Evolutionary conservation across 2,329 filamentous ascomycete species (phyloP), one percentile per base, ranked within the genome.

Genomic region (Lasiodiplodia sp.): DNA sequence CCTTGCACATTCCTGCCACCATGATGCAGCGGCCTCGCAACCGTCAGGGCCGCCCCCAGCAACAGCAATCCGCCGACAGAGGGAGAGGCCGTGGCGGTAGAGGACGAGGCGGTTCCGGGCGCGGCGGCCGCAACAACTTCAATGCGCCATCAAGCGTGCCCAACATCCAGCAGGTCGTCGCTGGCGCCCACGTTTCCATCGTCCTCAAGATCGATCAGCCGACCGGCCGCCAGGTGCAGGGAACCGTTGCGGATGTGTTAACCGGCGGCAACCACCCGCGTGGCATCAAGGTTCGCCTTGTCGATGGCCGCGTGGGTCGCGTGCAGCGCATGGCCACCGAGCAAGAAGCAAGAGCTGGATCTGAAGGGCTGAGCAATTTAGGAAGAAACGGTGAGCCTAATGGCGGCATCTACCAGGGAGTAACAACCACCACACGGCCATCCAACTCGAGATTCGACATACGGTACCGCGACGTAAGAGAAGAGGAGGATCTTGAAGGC

Each of bases 251-350:
- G 65, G 87, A 93, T 56, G 78, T 94, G 0, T 83, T 95, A 58
- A 94, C 92, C 2, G 83, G 87, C 1, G 91, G 91, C 31, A 88
- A 94, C 72, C 92, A 95, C 74, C 91, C 91, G 2, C 86, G 91
- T 11, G 92, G 92, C 44, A 92, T 94, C 81, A 95, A 94, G 78
- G 91, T 94, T 28, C 87, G 92, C 2, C 82, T 95, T 6, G 80
- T 82, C 1, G 91, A 92, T 76, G 92, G 92, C 1, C 85, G 90
- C 31, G 87, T 95, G 2, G 92, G 92, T 2, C 82, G 92, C 18
- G 92, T 95, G 34, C 92, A 94, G 78, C 82, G 84, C 55, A 84
- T 92, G 78, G 82, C 79, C 2, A 69, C 18, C 66, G 75, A 55
- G 70, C 70, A 51, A 2, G 73, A 76, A 37, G 70, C 21, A 71